phyloP scores from a whole-genome alignment of 1,284 basidiomycete species.

The Rhodofomes roseus region DNA sequence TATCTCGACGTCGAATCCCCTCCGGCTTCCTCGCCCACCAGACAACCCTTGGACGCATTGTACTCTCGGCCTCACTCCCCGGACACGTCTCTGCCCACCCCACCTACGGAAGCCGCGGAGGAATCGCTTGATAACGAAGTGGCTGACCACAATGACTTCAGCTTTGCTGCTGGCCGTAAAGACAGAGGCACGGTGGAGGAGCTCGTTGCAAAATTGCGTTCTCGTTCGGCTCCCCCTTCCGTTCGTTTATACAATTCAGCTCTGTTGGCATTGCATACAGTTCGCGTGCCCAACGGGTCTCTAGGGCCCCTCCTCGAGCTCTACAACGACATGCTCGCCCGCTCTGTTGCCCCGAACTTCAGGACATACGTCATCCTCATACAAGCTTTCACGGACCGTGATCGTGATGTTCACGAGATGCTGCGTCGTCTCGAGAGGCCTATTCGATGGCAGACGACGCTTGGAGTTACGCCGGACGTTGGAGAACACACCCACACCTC shows the following conservation, averaged over 20 bases:
- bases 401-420: conserved; percentile 59
- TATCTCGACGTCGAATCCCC: conserved; percentile 2
- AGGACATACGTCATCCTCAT: conserved; percentile 74
- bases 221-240: neutral
- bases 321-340: conserved; percentile 76
- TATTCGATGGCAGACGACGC: conserved; percentile 31
- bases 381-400: conserved; percentile 66
- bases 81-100: neutral
- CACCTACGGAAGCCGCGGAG: neutral
- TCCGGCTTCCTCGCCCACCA: neutral
- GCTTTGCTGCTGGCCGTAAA: neutral
- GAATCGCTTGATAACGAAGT: neutral
- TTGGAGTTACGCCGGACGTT: conserved; percentile 19
- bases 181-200: neutral
- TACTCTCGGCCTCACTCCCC: neutral
- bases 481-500: conserved; percentile 35
- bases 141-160: neutral
- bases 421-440: conserved; percentile 43
- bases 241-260: conserved; percentile 62
- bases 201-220: conserved; percentile 2
- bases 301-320: conserved; percentile 61
- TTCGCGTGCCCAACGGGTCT: conserved; percentile 51
- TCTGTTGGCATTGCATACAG: conserved; percentile 49
- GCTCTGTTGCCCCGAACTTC: conserved; percentile 61
- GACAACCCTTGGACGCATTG: neutral